Percentiles rank a stretch among this genome's conserved stretches.
Conservation (phyloP, 768 basidiomycete species). For the Macrocybe gigantea region DNA sequence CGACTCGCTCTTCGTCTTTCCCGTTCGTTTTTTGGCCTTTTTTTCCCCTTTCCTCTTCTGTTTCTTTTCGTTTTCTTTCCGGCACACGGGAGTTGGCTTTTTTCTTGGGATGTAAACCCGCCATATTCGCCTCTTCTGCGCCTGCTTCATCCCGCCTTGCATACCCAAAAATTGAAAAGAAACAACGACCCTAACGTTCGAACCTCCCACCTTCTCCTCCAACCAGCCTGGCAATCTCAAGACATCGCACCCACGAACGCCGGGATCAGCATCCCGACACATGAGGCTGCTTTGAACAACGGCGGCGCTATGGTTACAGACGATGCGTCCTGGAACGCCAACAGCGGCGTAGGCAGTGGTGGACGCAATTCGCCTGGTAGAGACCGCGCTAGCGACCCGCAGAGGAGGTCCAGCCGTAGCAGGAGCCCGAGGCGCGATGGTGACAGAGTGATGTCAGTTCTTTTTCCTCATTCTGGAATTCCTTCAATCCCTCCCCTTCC, state of each 20-base stretch:
- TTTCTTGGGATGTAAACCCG: too few relatives aligned
- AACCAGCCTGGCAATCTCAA: conserved; percentile 79
- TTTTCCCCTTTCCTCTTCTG: too few relatives aligned
- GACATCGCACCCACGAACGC: conserved; percentile 65
- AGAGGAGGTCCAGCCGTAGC: conserved; percentile 71
- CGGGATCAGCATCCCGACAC: conserved; percentile 68
- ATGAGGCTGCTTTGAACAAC: conserved; percentile 35
- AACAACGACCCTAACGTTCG: conserved; percentile 29
- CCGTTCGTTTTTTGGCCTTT: too few relatives aligned
- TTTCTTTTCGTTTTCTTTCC: too few relatives aligned
- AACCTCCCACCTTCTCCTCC: conserved; percentile 27
- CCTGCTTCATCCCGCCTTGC: too few relatives aligned
- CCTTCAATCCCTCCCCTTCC: not conserved
- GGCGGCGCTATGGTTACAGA: conserved; percentile 43
- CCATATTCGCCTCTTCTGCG: too few relatives aligned
- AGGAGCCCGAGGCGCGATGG: conserved; percentile 55
- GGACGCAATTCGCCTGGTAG: conserved; percentile 38
- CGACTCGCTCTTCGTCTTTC: too few relatives aligned
- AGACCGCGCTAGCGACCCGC: conserved; percentile 41
- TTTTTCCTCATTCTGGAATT: conserved; percentile 6
- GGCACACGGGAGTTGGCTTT: too few relatives aligned
- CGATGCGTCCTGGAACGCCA: conserved; percentile 49
- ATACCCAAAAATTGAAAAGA: too few relatives aligned
- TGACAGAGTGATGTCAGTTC: conserved; percentile 50
- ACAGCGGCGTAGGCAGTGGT: conserved; percentile 14